Percentiles rank a stretch among this genome's conserved stretches.
Evolutionary conservation across 2,329 filamentous ascomycete species (phyloP).

Genomic region (Paraphaeosphaeria minitans): DNA sequence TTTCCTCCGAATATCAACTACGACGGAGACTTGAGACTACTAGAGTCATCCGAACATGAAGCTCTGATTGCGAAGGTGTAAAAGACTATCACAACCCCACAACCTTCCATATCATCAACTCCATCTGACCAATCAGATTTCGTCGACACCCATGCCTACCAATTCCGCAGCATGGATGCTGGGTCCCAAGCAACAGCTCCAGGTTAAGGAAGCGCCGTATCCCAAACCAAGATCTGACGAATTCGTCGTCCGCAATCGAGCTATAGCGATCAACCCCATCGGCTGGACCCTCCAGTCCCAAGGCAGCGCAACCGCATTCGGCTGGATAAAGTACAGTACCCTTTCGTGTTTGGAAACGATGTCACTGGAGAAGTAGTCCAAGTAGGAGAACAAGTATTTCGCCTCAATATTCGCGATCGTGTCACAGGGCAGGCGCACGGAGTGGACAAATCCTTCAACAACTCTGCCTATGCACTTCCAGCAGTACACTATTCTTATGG

Average conservation of each 20-base stretch:
- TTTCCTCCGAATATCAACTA: not conserved
- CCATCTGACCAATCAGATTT: not conserved
- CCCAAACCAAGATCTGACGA: slow-evolving; percentile 41
- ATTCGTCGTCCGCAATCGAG: slow-evolving; percentile 47
- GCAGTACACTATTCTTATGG: slow-evolving; percentile 57
- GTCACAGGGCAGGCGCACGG: slow-evolving; percentile 40
- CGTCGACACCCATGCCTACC: slow-evolving; percentile 6
- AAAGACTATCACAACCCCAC: not conserved
- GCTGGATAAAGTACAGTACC: slow-evolving; percentile 4
- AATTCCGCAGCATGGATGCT: slow-evolving; percentile 8
- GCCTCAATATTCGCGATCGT: slow-evolving; percentile 50
- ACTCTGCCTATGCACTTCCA: slow-evolving; percentile 56
- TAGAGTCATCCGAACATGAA: not conserved
- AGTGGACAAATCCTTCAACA: slow-evolving; percentile 15
- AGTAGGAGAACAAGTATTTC: slow-evolving; percentile 47
- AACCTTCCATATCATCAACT: too few relatives aligned
- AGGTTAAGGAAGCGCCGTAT: slow-evolving; percentile 46
- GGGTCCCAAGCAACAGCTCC: slow-evolving; percentile 23
- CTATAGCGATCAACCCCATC: slow-evolving; percentile 50
- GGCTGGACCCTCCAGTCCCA: slow-evolving; percentile 47
- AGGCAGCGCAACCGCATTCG: slow-evolving; percentile 8
- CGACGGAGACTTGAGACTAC: not conserved
- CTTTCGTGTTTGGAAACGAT: slow-evolving; percentile 41
- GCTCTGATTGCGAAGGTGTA: not conserved
- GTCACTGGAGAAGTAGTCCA: slow-evolving; percentile 51